Percentiles rank a stretch among this genome's conserved stretches.
phyloP scores from a whole-genome alignment of 768 basidiomycete genomes.

The Boletellus ananiceps region DNA sequence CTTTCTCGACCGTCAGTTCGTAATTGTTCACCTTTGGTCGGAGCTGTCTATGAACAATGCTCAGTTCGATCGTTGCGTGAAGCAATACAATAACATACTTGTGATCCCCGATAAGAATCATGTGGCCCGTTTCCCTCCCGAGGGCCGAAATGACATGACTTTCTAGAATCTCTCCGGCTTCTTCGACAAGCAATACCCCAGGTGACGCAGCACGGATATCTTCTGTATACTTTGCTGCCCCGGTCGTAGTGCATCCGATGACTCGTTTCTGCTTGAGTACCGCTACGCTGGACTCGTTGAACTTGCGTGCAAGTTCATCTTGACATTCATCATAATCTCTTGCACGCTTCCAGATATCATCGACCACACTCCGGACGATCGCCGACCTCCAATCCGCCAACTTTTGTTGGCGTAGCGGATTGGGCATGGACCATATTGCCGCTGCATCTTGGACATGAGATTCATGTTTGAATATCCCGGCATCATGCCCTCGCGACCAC shows the following conservation, averaged over 20 bases:
- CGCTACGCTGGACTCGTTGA: slow-evolving; percentile 28
- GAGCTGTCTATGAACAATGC: slow-evolving; percentile 46
- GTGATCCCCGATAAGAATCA: slow-evolving; percentile 71
- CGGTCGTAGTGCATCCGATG: slow-evolving; percentile 68
- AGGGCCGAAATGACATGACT: slow-evolving; percentile 61
- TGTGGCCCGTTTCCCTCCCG: slow-evolving; percentile 40
- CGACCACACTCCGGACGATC: slow-evolving; percentile 34
- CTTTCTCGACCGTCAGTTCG: slow-evolving; percentile 60
- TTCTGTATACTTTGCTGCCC: slow-evolving; percentile 55
- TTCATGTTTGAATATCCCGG: slow-evolving; percentile 37
- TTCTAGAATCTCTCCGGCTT: slow-evolving; percentile 52
- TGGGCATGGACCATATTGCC: slow-evolving; percentile 38
- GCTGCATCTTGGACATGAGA: slow-evolving; percentile 20
- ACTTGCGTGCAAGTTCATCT: slow-evolving; percentile 34
- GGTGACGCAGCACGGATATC: slow-evolving; percentile 45
- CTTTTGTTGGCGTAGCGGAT: slow-evolving; percentile 23
- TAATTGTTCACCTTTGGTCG: slow-evolving; percentile 72
- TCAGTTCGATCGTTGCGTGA: background rate
- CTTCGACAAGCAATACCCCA: slow-evolving; percentile 59
- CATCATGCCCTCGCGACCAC: slow-evolving; percentile 43
- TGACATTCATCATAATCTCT: slow-evolving; percentile 40
- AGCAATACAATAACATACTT: slow-evolving; percentile 42
- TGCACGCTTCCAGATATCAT: slow-evolving; percentile 29
- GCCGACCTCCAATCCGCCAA: slow-evolving; percentile 33
- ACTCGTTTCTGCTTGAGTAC: slow-evolving; percentile 46